These are phyloP conservation scores for Ophiostoma sp. DNA, from an alignment of 2,329 filamentous ascomycete genomes.

Conservation along the genomic window DNA sequence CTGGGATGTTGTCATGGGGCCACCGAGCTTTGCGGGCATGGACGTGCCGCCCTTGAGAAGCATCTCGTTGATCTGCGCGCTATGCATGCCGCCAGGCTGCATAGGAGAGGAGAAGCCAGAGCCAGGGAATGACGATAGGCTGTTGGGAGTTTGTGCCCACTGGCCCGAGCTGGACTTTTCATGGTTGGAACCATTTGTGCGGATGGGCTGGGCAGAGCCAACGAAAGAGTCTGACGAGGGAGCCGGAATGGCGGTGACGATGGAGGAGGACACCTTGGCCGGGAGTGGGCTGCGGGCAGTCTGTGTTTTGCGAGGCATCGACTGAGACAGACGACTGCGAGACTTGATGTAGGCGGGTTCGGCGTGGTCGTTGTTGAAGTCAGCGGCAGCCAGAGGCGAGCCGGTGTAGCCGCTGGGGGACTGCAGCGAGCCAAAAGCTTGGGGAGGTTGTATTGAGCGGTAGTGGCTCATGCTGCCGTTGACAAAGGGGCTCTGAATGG, in stretches of 20 bases:
- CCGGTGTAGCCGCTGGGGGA: constrained; percentile 46
- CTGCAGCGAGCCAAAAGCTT: constrained; percentile 52
- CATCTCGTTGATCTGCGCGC: constrained; percentile 79
- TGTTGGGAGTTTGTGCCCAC: constrained; percentile 83
- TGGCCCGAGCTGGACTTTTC: constrained; percentile 82
- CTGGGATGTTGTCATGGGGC: constrained; percentile 60
- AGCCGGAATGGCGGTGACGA: constrained; percentile 65
- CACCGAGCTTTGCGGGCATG: constrained; percentile 76
- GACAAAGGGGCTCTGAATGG: constrained; percentile 85
- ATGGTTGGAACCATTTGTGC: constrained; percentile 60
- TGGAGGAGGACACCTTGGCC: constrained; percentile 66
- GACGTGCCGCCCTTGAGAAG: constrained; percentile 83
- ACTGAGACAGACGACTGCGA: constrained; percentile 54
- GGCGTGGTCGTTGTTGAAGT: constrained; percentile 40
- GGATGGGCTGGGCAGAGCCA: constrained; percentile 64
- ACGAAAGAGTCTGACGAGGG: constrained; percentile 64
- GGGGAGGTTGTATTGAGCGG: constrained; percentile 59
- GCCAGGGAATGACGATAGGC: constrained; percentile 77
- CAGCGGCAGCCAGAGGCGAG: constrained; percentile 46
- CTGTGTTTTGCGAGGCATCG: constrained; percentile 67
- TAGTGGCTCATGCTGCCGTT: constrained; percentile 73
- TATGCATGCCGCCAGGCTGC: constrained; percentile 55
- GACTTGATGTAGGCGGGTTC: constrained; percentile 53
- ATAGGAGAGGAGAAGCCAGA: constrained; percentile 84
- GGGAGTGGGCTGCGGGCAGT: constrained; percentile 76